A percentile compares a stretch with the other conserved stretches of the same genome.
These are phyloP conservation scores for Xylariaceae sp. DNA, from an alignment of 2,329 filamentous ascomycete species.

Conservation along the genomic window DNA sequence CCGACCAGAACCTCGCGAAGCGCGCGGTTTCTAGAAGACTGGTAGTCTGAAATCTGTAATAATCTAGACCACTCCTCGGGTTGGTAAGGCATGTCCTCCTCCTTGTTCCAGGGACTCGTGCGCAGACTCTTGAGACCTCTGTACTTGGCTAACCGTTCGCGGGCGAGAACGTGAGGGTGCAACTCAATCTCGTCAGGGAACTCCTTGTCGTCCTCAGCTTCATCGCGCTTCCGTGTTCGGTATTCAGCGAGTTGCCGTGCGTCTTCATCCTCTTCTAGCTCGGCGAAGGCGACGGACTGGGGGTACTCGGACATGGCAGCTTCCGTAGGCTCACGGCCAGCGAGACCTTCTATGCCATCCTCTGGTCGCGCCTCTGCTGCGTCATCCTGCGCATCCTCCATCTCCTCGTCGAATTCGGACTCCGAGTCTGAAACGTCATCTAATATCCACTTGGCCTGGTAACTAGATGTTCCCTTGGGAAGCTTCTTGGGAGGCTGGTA, in stretches of 20 bases:
- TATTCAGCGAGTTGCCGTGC: conserved; percentile 76
- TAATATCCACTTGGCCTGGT: conserved; percentile 92
- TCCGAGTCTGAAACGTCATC: conserved; percentile 76
- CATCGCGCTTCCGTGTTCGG: conserved; percentile 68
- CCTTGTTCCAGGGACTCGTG: conserved; percentile 81
- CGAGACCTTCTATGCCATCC: conserved; percentile 72
- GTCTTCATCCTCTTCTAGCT: conserved; percentile 75
- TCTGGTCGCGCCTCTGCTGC: conserved; percentile 60
- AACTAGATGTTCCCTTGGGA: conserved; percentile 86
- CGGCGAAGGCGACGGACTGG: conserved; percentile 86
- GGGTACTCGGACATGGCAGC: conserved; percentile 82
- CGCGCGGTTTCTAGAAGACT: conserved; percentile 69
- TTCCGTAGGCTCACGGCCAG: conserved; percentile 65
- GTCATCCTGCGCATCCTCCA: conserved; percentile 40
- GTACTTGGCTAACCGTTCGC: conserved; percentile 81
- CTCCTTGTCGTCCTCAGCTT: conserved; percentile 84
- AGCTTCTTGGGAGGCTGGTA: conserved; percentile 64
- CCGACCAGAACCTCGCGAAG: conserved; percentile 82
- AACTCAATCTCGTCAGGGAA: conserved; percentile 98
- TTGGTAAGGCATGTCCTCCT: conserved; percentile 80
- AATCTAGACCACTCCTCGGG: conserved; percentile 86
- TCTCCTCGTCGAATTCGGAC: conserved; percentile 59
- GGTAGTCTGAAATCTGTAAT: conserved; percentile 85
- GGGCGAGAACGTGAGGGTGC: conserved; percentile 76
- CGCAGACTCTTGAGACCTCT: conserved; percentile 87